Percentiles rank a stretch among this genome's conserved stretches.
phyloP scores from a whole-genome alignment of 495 filamentous ascomycete genomes.

The Lasiosphaeris hirsuta region DNA sequence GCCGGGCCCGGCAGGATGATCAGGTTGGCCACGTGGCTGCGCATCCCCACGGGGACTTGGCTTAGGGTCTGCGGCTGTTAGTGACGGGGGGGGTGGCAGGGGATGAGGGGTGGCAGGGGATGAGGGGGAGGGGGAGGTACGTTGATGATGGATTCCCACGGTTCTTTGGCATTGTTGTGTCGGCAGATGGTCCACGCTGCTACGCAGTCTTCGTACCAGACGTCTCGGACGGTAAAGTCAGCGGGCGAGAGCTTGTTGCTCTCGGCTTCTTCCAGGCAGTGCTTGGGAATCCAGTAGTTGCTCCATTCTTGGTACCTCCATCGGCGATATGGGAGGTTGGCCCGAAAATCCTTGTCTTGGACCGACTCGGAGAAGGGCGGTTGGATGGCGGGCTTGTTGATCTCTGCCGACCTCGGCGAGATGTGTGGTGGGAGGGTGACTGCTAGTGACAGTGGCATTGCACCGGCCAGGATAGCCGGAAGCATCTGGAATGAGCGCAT shows the following conservation, averaged over 20 bases:
- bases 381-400: constrained; percentile 14
- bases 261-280: constrained; percentile 17
- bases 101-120: too few species aligned
- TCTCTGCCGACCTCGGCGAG: too few species aligned
- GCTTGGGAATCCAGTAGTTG: constrained; percentile 11
- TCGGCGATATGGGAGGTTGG: background rate
- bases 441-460: too few species aligned
- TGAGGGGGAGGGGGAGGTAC: constrained; percentile 6
- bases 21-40: constrained; percentile 18
- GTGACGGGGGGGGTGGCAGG: background rate
- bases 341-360: constrained; percentile 10
- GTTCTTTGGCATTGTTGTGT: constrained; percentile 13
- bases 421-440: too few species aligned
- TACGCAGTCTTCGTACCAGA: constrained; percentile 20
- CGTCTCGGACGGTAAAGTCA: constrained; percentile 17
- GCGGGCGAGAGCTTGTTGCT: constrained; percentile 7
- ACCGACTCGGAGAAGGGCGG: constrained; percentile 18
- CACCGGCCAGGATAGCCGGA: too few species aligned
- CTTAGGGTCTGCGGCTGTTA: constrained; percentile 15
- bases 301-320: constrained; percentile 10
- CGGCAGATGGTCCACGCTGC: constrained; percentile 24
- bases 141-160: constrained; percentile 13
- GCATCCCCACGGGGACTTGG: constrained; percentile 25
- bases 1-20: constrained; percentile 13
- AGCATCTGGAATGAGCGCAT: too few species aligned